Base-by-base conservation (phyloP, 2,329 filamentous ascomycete genomes). In the Ambrosiella beaveri region DNA sequence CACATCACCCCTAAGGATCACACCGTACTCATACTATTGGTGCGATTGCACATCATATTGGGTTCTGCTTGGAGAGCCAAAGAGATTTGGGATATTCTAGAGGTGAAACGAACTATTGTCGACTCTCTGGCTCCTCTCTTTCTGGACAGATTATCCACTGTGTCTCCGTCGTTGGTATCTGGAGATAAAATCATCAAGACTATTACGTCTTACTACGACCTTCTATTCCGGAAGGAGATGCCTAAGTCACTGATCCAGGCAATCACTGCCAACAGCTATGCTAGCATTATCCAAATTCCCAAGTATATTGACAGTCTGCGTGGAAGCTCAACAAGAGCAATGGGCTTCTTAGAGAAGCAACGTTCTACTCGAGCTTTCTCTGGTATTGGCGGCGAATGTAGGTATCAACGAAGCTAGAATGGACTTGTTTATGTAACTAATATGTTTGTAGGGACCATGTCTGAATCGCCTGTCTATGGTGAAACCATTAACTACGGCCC, bases 101-200 rank as follows among this genome's bases (percentile, higher is more conserved):
- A 73, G 2, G 73, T 81, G 1, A 81, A 81, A 66, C 73, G 78
- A 19, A 77, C 75, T 0, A 76, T 80, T 36, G 73, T 78, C n/a
- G 77, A 81, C 61, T 75, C 77, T 0, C 69, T 81, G 0, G 76
- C 71, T 2, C 74, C 77, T 0, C 67, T 79, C 1, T 78, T 78
- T 60, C 75, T 76, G 61, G 79, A 82, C 63, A 72, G 79, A 1
- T 66, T 81, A 5, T 76, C 76, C 1, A 75, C 71, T 0, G 65
- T 80, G 1, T 69, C 77, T 0, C 78, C 78, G 0, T 54, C 51
- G 15, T 44, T 61, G 9, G 69, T 68, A 0, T 62, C 71, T 49
- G 72, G 74, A 47, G 50, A 56, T 11, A 35, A 62, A 44, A 55
- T 62, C 13, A 47, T 56, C 11, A 56, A 58, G 35, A 63, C 64